These are phyloP conservation scores for Carex pumila DNA, from an alignment of 176 grass and related monocot genomes.

Conservation along the genomic window DNA sequence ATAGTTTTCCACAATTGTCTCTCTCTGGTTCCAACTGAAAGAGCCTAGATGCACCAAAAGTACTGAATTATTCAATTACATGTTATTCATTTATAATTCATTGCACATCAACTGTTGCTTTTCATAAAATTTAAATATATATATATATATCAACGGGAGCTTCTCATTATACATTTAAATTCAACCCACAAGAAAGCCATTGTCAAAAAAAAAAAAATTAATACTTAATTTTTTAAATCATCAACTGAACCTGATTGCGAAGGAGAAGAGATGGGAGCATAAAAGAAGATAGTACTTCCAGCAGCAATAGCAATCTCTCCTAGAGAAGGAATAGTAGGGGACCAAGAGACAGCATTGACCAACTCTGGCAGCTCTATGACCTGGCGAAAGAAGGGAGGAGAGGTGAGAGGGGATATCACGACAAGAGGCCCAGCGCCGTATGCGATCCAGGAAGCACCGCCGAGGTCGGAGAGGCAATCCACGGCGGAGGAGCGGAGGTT, in stretches of 20 bases:
- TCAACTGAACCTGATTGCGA: constrained; percentile 18
- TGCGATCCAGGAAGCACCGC: constrained; percentile 65
- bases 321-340: constrained; percentile 30
- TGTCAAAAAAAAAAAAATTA: not conserved
- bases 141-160: not conserved
- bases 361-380: constrained; percentile 53
- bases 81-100: not conserved
- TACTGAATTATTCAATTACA: not conserved
- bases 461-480: constrained; percentile 70
- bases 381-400: constrained; percentile 71
- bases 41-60: constrained; percentile 40
- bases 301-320: constrained; percentile 55
- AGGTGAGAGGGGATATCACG: constrained; percentile 60
- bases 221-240: not conserved
- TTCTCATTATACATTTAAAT: not conserved
- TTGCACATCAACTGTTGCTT: not conserved
- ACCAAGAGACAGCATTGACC: constrained; percentile 68
- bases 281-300: constrained; percentile 40
- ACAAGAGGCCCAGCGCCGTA: constrained; percentile 66
- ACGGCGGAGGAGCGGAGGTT: constrained; percentile 45
- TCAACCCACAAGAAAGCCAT: not conserved
- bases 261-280: constrained; percentile 37
- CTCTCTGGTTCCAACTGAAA: constrained; percentile 63
- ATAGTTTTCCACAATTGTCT: constrained; percentile 44
- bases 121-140: not conserved